Base-by-base conservation (phyloP, 108 stramenopile species). In the Pseudonitzschia delicatissima region DNA sequence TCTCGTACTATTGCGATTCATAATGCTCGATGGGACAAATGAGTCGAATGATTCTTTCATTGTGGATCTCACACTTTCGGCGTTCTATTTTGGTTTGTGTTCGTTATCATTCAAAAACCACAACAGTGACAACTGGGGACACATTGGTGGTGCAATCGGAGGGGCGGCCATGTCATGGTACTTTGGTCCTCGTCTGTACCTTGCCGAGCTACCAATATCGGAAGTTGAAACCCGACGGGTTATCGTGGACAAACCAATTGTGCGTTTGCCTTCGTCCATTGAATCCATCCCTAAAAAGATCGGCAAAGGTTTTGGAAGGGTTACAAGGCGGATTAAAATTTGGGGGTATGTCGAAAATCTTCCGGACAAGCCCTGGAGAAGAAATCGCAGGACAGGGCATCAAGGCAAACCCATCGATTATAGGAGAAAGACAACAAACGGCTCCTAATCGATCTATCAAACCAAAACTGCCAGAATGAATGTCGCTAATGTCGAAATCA, bases 121-220 rank as follows among this genome's bases (percentile, higher is more conserved):
- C 37, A 8, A 7, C 42, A 48, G 47, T 71, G 92, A 94, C 68
- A 90, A 94, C 52, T 94, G 86, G 84, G 88, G 81, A 12, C 93
- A 94, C 69, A 60, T 86, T 3, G 83, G 83, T 48, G 87, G 87
- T 25, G 76, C 81, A 42, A 32, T 87, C 35, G 87, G 88, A 12
- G 93, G 90, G 15, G 82, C 77, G 13, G 85, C 73, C n/a, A 87
- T 90, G 85, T 80, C 86, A 1, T 86, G 74, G 42, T 78, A 79
- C 59, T 82, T 91, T 68, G 90, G 90, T 1, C 90, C 93, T 13
- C 82, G 82, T 39, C 57, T 90, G 45, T 86, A 82, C 48, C 53
- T 86, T 39, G 78, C 73, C 7, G 59, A 72, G 23, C 36, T 87
- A 25, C 87, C 87, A n/a, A 21, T 33, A 18, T 23, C 47, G 7